Conservation (phyloP, 1,284 basidiomycete genomes). For the Moesziomyces parantarcticus region DNA sequence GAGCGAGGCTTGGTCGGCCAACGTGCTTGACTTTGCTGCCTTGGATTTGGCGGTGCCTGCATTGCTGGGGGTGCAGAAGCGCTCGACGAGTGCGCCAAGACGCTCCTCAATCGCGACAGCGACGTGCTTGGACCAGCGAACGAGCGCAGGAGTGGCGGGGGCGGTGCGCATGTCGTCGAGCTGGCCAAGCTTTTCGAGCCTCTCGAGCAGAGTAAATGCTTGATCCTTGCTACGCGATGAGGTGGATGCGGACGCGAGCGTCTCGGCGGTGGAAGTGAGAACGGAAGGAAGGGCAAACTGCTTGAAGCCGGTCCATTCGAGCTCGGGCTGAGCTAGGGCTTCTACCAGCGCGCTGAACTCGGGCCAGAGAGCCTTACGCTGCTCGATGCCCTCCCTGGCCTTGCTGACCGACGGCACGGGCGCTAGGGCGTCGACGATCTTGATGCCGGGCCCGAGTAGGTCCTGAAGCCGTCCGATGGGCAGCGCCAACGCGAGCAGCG, state of each 20-base stretch:
- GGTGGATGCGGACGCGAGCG: constrained; percentile 21
- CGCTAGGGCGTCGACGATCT: constrained; percentile 52
- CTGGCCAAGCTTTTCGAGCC: constrained; percentile 44
- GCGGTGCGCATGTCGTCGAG: constrained; percentile 30
- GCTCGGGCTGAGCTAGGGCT: constrained; percentile 47
- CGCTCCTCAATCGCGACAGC: constrained; percentile 35
- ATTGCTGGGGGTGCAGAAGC: constrained; percentile 19
- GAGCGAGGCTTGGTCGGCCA: constrained; percentile 14
- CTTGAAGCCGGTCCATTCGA: constrained; percentile 60
- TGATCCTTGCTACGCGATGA: constrained; percentile 38
- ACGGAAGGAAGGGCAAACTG: constrained; percentile 61
- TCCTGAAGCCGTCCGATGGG: constrained; percentile 64
- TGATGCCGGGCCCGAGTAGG: constrained; percentile 57
- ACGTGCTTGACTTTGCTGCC: background rate
- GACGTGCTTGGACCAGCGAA: constrained; percentile 47
- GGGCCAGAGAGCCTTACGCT: constrained; percentile 41
- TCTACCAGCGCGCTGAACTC: constrained; percentile 56
- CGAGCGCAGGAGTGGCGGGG: constrained; percentile 36
- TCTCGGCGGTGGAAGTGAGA: constrained; percentile 52
- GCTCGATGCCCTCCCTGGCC: constrained; percentile 19
- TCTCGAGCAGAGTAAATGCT: constrained; percentile 56
- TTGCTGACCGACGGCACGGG: constrained; percentile 25
- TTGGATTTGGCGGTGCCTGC: constrained; percentile 9
- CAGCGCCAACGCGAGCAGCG: constrained; percentile 49
- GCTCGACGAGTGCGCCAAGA: constrained; percentile 22